Base-by-base conservation (phyloP, 345 rosid species). In the rapeseed (Brassica napus) region DNA sequence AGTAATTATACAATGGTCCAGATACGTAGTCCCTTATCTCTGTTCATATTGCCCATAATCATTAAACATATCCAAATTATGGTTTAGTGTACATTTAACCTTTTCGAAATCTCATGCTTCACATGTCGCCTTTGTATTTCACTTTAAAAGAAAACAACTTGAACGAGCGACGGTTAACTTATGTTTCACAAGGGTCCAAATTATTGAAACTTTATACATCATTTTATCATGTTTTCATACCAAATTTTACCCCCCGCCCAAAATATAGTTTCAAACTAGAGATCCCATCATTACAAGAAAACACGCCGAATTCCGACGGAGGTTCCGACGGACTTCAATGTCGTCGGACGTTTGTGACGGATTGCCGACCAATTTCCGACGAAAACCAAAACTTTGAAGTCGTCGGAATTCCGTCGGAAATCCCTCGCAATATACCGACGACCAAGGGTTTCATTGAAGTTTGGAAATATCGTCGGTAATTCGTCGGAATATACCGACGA, bases 1-100 rank as follows among this genome's bases (percentile, higher is more conserved):
- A 54, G 35, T 44, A 70, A 24, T 49, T 15, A 31, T 26, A 15
- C 15, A 26, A 52, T 65, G 68, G 68, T 72, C 77, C 54, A 78
- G n/a, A 72, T 78, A 6, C 73, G 10, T 31, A 65, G 35, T 71
- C 52, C 15, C 47, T 24, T 24, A 61, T 31, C 30, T 68, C 44
- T 57, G 62, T 57, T 57, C 28, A 26, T 12, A 23, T 37, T 61
- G 18, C 0, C 70, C 54, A 31, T 26, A 5, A 24, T 67, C 73
- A 77, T 63, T 44, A 62, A 62, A 47, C 55, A 62, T 63, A 57
- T 21, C 35, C 14, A 61, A 12, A 47, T 47, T 47, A 47, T 47
- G 18, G 49, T 47, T 71, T 58, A 58, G 18, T n/a, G 15, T 44
- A 1, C 18, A 18, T 26, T 59, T n/a, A 68, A 37, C 58, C 72